These are phyloP conservation scores for Zygosaccharomyces pseudorouxii DNA, from an alignment of 805 yeast genomes.

Conservation along the genomic window DNA sequence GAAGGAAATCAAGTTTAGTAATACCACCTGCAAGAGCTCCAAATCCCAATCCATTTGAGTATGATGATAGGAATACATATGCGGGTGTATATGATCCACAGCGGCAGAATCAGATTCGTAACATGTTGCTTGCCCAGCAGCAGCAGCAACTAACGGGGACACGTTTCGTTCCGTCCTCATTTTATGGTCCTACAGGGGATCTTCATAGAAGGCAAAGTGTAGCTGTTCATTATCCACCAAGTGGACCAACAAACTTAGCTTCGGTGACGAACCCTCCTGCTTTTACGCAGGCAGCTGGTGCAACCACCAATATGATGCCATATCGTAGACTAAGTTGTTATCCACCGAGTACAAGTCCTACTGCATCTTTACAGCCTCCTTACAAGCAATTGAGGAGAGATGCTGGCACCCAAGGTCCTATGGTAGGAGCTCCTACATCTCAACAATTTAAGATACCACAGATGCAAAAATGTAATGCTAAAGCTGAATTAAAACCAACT, in stretches of 20 bases:
- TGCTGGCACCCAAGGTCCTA: constrained; percentile 17
- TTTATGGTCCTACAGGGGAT: constrained; percentile 10
- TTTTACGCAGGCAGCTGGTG: constrained; percentile 6
- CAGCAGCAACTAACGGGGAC: constrained; percentile 15
- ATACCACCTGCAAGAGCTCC: constrained; percentile 45
- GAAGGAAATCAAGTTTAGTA: constrained; percentile 35
- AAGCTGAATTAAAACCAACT: constrained; percentile 56
- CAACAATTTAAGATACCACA: constrained; percentile 44
- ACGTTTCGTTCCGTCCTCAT: constrained; percentile 21
- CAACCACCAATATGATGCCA: constrained; percentile 20
- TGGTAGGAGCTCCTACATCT: constrained; percentile 10
- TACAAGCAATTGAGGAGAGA: constrained; percentile 32
- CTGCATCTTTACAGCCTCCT: constrained; percentile 31
- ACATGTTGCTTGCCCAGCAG: constrained; percentile 12
- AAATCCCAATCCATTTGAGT: constrained; percentile 39
- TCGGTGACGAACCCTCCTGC: constrained; percentile 7
- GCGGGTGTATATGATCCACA: constrained; percentile 11
- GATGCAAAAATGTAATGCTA: constrained; percentile 40
- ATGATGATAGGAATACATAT: constrained; percentile 22
- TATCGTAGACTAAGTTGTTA: constrained; percentile 30
- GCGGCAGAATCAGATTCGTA: constrained; percentile 8
- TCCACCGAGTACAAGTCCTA: constrained; percentile 22
- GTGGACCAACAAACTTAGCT: background rate
- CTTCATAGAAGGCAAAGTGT: constrained; percentile 16
- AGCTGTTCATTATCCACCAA: constrained; percentile 14